Conservation (phyloP, 306 rosid species). For the Lathyrus aphaca region DNA sequence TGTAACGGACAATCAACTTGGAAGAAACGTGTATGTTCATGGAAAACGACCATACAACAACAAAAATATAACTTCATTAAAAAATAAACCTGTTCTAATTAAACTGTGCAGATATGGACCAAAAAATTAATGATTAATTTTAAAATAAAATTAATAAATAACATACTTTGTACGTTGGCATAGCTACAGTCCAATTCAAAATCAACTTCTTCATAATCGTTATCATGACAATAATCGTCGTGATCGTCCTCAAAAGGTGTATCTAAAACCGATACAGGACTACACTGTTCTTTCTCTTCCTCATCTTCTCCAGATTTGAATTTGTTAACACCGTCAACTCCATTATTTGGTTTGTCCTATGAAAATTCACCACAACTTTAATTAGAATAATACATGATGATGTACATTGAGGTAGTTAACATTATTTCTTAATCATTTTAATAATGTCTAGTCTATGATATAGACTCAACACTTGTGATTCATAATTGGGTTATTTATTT, state of each 20-base stretch:
- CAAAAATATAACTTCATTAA: not conserved
- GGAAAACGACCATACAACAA: slow-evolving; percentile 58
- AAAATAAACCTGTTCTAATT: too few species aligned
- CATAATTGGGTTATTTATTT: slow-evolving; percentile 32
- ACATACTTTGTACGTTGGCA: slow-evolving; percentile 89
- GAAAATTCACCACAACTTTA: slow-evolving; percentile 35
- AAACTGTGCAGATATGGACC: too few species aligned
- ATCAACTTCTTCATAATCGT: slow-evolving; percentile 42
- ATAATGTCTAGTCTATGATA: slow-evolving; percentile 37
- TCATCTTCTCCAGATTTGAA: slow-evolving; percentile 58
- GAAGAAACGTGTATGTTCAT: slow-evolving; percentile 38
- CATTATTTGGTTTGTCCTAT: slow-evolving; percentile 53
- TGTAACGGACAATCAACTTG: slow-evolving; percentile 36
- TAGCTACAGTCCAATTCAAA: slow-evolving; percentile 80
- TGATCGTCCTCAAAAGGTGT: slow-evolving; percentile 84
- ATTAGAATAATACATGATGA: slow-evolving; percentile 19
- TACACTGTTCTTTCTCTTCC: slow-evolving; percentile 89
- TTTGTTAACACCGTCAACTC: slow-evolving; percentile 46
- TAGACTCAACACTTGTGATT: slow-evolving; percentile 39
- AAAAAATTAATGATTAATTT: not conserved
- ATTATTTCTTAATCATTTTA: slow-evolving; percentile 33
- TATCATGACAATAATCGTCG: slow-evolving; percentile 56
- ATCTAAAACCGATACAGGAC: slow-evolving; percentile 94
- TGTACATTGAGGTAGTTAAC: slow-evolving; percentile 26
- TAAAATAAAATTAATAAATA: not conserved